phyloP scores from a whole-genome alignment of 257 asterid genomes.

The Plectranthus barbatus region DNA sequence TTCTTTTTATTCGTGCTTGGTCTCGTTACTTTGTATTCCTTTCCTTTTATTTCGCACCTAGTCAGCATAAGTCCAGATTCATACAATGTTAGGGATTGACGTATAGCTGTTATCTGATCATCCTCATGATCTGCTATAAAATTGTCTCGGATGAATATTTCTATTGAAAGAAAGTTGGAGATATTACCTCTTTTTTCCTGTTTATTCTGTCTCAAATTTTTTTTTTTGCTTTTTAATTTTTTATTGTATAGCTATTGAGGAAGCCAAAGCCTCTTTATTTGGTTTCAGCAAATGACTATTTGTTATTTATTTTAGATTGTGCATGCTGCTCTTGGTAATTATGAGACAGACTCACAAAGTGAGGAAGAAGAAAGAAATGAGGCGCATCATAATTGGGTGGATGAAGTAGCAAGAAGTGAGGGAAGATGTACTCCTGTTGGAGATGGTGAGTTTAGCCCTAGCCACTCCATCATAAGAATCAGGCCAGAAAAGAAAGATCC shows the following conservation, averaged over 20 bases:
- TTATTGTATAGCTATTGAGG: conserved; percentile 1
- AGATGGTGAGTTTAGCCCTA: conserved; percentile 67
- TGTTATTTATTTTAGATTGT: conserved; percentile 48
- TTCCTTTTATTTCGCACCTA: neutral
- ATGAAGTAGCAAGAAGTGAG: conserved; percentile 86
- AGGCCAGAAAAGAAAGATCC: conserved; percentile 79
- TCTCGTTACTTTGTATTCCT: neutral
- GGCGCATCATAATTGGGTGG: conserved; percentile 94
- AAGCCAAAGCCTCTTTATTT: neutral
- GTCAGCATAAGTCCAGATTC: neutral
- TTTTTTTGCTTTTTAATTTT: neutral
- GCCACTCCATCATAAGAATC: conserved; percentile 39
- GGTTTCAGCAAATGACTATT: conserved; percentile 1
- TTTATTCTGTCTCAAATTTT: neutral
- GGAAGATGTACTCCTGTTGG: conserved; percentile 56
- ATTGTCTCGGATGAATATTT: neutral
- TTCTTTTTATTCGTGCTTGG: neutral
- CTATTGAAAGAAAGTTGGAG: neutral
- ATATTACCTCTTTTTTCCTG: neutral
- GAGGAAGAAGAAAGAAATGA: conserved; percentile 62
- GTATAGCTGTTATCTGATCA: neutral
- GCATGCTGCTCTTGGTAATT: conserved; percentile 68
- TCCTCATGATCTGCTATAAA: neutral
- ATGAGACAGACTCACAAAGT: conserved; percentile 44
- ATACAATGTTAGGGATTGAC: neutral